Evolutionary conservation across 1,139 yeast genomes (phyloP), one percentile per base, ranked within the genome.

Genomic region (Lodderomyces oxycetoniae): DNA sequence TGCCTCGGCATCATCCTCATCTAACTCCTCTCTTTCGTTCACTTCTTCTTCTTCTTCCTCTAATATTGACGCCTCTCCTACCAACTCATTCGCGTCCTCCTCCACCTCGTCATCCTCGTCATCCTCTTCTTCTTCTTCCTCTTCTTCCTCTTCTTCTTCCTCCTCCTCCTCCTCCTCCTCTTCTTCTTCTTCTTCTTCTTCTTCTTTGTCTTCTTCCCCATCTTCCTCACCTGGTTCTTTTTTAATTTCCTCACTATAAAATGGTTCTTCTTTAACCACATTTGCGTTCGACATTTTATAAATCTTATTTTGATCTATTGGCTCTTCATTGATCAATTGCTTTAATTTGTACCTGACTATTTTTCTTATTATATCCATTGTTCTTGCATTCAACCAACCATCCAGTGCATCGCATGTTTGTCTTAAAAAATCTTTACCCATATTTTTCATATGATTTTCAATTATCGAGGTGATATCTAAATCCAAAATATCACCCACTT

Each of bases 401-500:
- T 80, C 72, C 40, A 62, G 71, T 31, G 61, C 54, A 42, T 67
- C 73, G 14, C 65, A 57, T 9, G 45, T 33, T 50, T 44, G 74
- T 47, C 65, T 64, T 63, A 53, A 75, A 61, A 52, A 76, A 61
- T 30, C 58, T 48, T 12, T 58, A 49, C 47, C 71, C 63, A 40
- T 68, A 39, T 32, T 55, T 48, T 5, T 62, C 29, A 44, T 48
- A 15, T 57, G 53, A 2, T 62, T 56, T 3, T 62, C 55, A 12
- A 84, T 55, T 3, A 84, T 55, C 5, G 64, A 63, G 4, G 58
- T 53, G 8, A 89, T 63, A 43, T 79, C 80, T 5, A 77, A 72
- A 50, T 87, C 95, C 3, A 72, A 56, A 4, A 91, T 65, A 52
- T 91, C 93, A 24, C 89, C 89, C n/a, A 91, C 63, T 52, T 87